These are phyloP conservation scores for Seiridium unicorne DNA, from an alignment of 2,329 filamentous ascomycete genomes.

Conservation along the genomic window DNA sequence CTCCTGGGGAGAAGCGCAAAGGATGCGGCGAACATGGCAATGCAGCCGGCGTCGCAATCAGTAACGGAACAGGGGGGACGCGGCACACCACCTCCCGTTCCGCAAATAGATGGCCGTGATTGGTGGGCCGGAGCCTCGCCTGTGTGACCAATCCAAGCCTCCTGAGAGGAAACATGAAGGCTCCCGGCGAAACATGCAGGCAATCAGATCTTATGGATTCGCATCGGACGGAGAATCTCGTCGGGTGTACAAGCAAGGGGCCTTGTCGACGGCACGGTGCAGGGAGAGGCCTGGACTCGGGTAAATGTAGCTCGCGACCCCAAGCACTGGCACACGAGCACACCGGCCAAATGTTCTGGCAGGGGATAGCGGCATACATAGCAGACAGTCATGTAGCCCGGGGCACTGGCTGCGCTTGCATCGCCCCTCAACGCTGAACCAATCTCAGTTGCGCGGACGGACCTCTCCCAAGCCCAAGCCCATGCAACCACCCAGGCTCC, in stretches of 20 bases:
- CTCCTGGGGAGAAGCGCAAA: background rate
- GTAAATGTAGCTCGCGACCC: too few relatives aligned
- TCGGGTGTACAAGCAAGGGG: too few relatives aligned
- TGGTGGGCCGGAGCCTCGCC: slow-evolving; percentile 2
- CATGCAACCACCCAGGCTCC: background rate
- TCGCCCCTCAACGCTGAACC: too few relatives aligned
- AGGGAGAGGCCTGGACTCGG: too few relatives aligned
- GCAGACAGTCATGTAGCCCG: too few relatives aligned
- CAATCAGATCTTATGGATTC: background rate
- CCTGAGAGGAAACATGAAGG: background rate
- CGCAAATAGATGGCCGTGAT: slow-evolving; percentile 1
- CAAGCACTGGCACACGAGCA: too few relatives aligned
- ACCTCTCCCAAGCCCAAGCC: background rate
- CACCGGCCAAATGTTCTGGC: too few relatives aligned
- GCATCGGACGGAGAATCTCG: background rate
- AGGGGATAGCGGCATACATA: too few relatives aligned
- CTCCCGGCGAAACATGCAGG: background rate
- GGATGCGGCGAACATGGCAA: background rate
- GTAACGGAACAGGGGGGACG: background rate
- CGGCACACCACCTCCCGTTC: slow-evolving; percentile 5
- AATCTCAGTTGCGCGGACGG: too few relatives aligned
- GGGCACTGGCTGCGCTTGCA: too few relatives aligned
- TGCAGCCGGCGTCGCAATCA: slow-evolving; percentile 4
- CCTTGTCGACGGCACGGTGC: too few relatives aligned
- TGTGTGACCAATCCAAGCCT: background rate